Conservation (phyloP, 768 basidiomycete species). For the Tremella yokohamensis region DNA sequence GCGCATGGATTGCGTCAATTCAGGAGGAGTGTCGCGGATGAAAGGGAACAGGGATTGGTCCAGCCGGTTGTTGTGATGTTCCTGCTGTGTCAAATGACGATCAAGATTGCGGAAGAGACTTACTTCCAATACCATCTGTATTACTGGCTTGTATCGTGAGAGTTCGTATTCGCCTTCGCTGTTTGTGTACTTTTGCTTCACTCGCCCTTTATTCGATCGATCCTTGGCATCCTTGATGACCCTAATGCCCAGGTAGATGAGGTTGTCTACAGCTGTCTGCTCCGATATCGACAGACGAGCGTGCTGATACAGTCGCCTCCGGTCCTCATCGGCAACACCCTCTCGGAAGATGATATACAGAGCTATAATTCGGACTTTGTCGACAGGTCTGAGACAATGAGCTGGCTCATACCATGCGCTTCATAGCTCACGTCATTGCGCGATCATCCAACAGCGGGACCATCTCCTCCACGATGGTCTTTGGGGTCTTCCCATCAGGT, state of each 20-base stretch:
- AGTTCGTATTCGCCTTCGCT: conserved; percentile 95
- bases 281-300: conserved; percentile 80
- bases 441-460: conserved; percentile 87
- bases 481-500: conserved; percentile 89
- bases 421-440: conserved; percentile 65
- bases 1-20: conserved; percentile 52
- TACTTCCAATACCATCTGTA: conserved; percentile 81
- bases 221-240: conserved; percentile 76
- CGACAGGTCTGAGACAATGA: conserved; percentile 61
- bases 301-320: conserved; percentile 89
- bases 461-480: conserved; percentile 95
- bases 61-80: conserved; percentile 73
- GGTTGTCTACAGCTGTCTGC: conserved; percentile 87
- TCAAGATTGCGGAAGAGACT: not conserved
- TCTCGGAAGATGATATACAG: conserved; percentile 91
- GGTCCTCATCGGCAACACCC: conserved; percentile 97
- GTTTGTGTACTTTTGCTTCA: conserved; percentile 65
- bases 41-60: conserved; percentile 80
- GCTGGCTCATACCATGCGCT: not conserved
- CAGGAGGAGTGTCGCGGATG: conserved; percentile 66
- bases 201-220: conserved; percentile 68
- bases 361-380: conserved; percentile 94
- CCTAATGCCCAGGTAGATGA: conserved; percentile 74
- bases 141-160: conserved; percentile 81
- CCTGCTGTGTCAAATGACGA: conserved; percentile 56